Conservation (phyloP, 805 yeast genomes). For the Candida nonsorbophila region DNA sequence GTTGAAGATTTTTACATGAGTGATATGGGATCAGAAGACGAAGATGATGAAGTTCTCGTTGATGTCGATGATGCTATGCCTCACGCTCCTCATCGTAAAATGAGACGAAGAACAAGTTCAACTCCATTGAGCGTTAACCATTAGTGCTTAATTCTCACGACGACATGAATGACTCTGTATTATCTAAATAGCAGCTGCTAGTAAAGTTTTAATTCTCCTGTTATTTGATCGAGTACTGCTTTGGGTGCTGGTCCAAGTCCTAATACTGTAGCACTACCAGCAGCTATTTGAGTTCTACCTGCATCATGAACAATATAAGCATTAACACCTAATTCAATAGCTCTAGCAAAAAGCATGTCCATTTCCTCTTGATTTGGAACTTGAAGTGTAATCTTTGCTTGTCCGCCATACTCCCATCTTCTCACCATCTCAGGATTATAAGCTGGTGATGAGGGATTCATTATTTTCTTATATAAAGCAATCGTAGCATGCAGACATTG, state of each 20-base stretch:
- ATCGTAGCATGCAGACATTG: slow-evolving; percentile 98
- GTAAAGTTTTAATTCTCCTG: slow-evolving; percentile 73
- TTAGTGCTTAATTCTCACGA: slow-evolving; percentile 1
- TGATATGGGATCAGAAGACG: slow-evolving; percentile 30
- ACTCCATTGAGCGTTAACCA: slow-evolving; percentile 28
- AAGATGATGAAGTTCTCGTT: slow-evolving; percentile 28
- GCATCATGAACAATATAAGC: slow-evolving; percentile 89
- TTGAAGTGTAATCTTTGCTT: slow-evolving; percentile 88
- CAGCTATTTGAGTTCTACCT: slow-evolving; percentile 93
- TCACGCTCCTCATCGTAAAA: slow-evolving; percentile 17
- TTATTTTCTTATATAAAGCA: slow-evolving; percentile 72
- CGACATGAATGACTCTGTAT: no score
- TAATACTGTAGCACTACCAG: slow-evolving; percentile 93
- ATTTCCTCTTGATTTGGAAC: slow-evolving; percentile 64
- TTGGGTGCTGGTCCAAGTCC: slow-evolving; percentile 98
- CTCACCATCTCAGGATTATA: slow-evolving; percentile 59
- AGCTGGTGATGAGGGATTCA: slow-evolving; percentile 44
- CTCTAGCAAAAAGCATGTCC: slow-evolving; percentile 74
- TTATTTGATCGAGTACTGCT: slow-evolving; percentile 68
- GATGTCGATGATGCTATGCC: slow-evolving; percentile 31
- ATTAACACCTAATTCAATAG: slow-evolving; percentile 73
- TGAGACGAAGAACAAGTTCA: slow-evolving; percentile 36
- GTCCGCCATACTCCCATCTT: slow-evolving; percentile 82
- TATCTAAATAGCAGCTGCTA: no score
- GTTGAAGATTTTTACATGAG: slow-evolving; percentile 41